phyloP scores from a whole-genome alignment of 768 basidiomycete species.

The Mycena haematopus region DNA sequence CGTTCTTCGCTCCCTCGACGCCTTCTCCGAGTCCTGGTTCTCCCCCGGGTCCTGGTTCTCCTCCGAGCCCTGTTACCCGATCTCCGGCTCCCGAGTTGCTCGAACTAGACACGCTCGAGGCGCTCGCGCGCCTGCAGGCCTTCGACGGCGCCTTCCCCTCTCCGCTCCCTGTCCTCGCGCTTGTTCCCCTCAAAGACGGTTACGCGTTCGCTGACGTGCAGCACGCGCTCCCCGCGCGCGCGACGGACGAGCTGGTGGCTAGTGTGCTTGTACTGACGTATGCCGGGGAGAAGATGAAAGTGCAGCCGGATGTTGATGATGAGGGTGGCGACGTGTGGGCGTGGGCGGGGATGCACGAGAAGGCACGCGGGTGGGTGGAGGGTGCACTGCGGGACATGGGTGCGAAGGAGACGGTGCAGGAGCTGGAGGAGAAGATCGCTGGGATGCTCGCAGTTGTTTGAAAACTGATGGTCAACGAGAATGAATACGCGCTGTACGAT shows the following conservation, averaged over 20 bases:
- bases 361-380: conserved; percentile 10
- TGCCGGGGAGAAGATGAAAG: not conserved
- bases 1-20: not conserved
- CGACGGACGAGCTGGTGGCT: conserved; percentile 8
- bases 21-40: too few relatives aligned
- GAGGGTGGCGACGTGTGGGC: conserved; percentile 6
- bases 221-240: not conserved
- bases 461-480: too few relatives aligned
- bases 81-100: too few relatives aligned
- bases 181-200: conserved; percentile 1
- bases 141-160: conserved; percentile 26
- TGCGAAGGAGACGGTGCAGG: not conserved
- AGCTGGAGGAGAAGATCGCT: conserved; percentile 1
- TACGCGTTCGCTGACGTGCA: not conserved
- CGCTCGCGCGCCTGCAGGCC: conserved; percentile 23
- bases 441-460: not conserved
- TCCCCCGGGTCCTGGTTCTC: too few relatives aligned
- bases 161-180: not conserved
- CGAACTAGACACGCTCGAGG: conserved; percentile 15
- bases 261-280: conserved; percentile 18
- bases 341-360: conserved; percentile 23
- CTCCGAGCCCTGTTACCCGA: too few relatives aligned
- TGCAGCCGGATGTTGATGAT: not conserved
- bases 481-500: too few relatives aligned
- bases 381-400: not conserved